phyloP scores from a whole-genome alignment of 176 grass and related monocot genomes.

The Triticum aestivum region IWGSC_CS_RefSeq_v2.1 NC_057799.1:211173516-211174015 shows the following conservation, averaged over 20 bases:
- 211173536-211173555: neutral
- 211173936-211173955: neutral
- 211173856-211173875: neutral
- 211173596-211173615: too few species aligned
- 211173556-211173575: too few species aligned
- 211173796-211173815: neutral
- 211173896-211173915: neutral
- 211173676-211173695: neutral
- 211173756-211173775: neutral
- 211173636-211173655: neutral
- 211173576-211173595: too few species aligned
- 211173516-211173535: neutral
- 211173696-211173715: neutral
- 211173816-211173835: neutral
- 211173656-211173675: neutral
- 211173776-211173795: neutral
- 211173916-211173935: neutral
- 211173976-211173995: neutral
- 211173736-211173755: neutral
- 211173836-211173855: neutral
- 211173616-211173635: neutral
- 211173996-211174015: neutral
- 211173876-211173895: neutral
- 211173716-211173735: too few species aligned
- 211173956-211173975: slow-evolving; percentile 3